Evolutionary conservation across 2,329 filamentous ascomycete genomes (phyloP), one percentile per base, ranked within the genome.

Genomic region (Cadophora sp.): DNA sequence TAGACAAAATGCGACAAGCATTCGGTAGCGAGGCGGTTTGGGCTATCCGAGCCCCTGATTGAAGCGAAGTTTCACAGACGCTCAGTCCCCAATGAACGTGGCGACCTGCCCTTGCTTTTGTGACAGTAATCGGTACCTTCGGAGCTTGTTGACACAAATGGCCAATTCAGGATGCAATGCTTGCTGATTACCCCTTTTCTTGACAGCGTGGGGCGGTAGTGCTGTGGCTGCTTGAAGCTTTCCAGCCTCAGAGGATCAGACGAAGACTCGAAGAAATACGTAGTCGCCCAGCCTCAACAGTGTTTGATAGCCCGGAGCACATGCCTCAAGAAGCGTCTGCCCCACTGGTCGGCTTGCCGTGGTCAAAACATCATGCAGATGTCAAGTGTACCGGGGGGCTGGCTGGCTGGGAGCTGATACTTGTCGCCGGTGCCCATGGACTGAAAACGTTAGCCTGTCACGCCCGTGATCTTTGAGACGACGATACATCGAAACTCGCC

Each of bases 401-500:
- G 51, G 40, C 65, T 62, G 46, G 27, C 11, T 51, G 46, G n/a
- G 22, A 55, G 55, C 37, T 63, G 67, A 68, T 65, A 58, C 64
- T 60, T 71, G 62, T 68, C 40, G 60, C 51, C 61, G 64, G 46
- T 50, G 48, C 19, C 60, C 68, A 62, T 46, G 55, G 65, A 71
- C 70, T 74, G 72, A 74, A 74, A 76, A 76, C 74, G 71, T 72
- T 76, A 75, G 74, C 71, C 46, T 72, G 73, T 71, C 67, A 64
- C 62, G 73, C 68, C 71, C 68, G 68, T 72, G 70, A 73, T 69
- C 68, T 72, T 74, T 74, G 72, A 75, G 73, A 75, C 73, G 68
- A 70, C 67, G 66, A 58, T 56, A 69, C 63, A 66, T 66, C 71
- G 69, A 75, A 75, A 74, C 72, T 74, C 73, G 74, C 73, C 73